These are phyloP conservation scores for Cryptococcus hybrid DNA, from an alignment of 1,284 basidiomycete species.

Conservation along the genomic window DNA sequence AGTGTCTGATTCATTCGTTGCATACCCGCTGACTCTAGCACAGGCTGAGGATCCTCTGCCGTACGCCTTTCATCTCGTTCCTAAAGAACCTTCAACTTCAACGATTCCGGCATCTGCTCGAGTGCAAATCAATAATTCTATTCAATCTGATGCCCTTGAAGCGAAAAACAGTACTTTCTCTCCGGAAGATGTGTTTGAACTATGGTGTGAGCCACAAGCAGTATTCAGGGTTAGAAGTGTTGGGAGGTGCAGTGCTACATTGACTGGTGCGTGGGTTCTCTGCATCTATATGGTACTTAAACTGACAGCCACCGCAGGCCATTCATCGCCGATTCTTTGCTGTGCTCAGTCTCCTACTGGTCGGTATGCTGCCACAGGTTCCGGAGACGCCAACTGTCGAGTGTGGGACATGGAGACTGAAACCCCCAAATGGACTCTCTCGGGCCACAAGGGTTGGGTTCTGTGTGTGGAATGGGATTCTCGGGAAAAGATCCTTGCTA, in stretches of 20 bases:
- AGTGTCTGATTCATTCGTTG: conserved; percentile 21
- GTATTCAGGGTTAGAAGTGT: conserved; percentile 93
- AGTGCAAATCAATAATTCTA: conserved; percentile 75
- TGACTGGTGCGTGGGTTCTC: conserved; percentile 62
- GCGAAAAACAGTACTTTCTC: conserved; percentile 57
- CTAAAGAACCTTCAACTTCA: conserved; percentile 48
- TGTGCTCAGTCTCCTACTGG: conserved; percentile 95
- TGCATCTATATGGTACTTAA: neutral
- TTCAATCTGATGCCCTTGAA: conserved; percentile 69
- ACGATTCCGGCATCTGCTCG: conserved; percentile 56
- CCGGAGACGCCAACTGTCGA: conserved; percentile 89
- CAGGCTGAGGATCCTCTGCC: conserved; percentile 84
- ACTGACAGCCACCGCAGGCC: conserved; percentile 57
- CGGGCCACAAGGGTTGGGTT: conserved; percentile 94
- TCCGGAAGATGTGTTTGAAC: conserved; percentile 79
- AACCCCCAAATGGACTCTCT: conserved; percentile 80
- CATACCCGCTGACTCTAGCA: conserved; percentile 9
- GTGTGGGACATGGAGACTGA: conserved; percentile 96
- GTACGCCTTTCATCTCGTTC: conserved; percentile 79
- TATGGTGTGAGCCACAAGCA: conserved; percentile 90
- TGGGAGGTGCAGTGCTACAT: conserved; percentile 86
- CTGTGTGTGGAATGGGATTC: conserved; percentile 97
- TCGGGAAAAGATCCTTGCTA: conserved; percentile 82
- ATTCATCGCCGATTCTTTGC: conserved; percentile 90
- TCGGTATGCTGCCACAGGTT: conserved; percentile 85